Base-by-base conservation (phyloP, 1,284 basidiomycete species). In the Golubevia sp. region DNA sequence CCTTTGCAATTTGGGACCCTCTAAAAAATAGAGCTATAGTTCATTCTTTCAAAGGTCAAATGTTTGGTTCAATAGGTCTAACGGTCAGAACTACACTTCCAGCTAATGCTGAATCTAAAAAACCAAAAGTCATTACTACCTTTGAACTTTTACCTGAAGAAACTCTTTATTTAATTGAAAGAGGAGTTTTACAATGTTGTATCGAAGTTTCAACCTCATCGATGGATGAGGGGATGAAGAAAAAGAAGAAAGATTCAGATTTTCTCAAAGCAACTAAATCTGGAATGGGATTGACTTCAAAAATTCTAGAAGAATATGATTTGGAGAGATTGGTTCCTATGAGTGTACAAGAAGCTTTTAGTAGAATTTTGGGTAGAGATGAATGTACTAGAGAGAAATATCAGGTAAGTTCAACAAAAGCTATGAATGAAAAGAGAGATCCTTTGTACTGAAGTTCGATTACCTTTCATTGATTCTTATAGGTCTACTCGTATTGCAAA, bases 401-500 rank as follows among this genome's bases (percentile, higher is more conserved):
- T 80, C 93, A 96, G 87, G 94, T 92, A 57, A 50, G 87, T 73
- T n/a, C 58, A n/a, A n/a, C n/a, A n/a, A n/a, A n/a, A 27, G 21
- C 24, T 30, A 20, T 57, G 23, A 63, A n/a, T n/a, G n/a, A n/a
- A n/a, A n/a, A n/a, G n/a, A n/a, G n/a, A n/a, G n/a, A n/a, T n/a
- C n/a, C n/a, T n/a, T n/a, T n/a, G n/a, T n/a, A n/a, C n/a, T n/a
- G n/a, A n/a, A n/a, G n/a, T n/a, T n/a, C n/a, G n/a, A n/a, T n/a
- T n/a, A n/a, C n/a, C n/a, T n/a, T n/a, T n/a, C n/a, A n/a, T n/a
- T n/a, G n/a, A n/a, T n/a, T n/a, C n/a, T n/a, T n/a, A n/a, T 57
- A 96, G 94, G 92, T 96, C 18, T 98, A 92, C 77, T 89, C 95
- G 0, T 95, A 96, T 81, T 87, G 98, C 24, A 93, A 91, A 77